Percentiles rank a stretch among this genome's conserved stretches.
Evolutionary conservation across 495 filamentous ascomycete species (phyloP).

Genomic region (Umbilicaria muhlenbergii): DNA sequence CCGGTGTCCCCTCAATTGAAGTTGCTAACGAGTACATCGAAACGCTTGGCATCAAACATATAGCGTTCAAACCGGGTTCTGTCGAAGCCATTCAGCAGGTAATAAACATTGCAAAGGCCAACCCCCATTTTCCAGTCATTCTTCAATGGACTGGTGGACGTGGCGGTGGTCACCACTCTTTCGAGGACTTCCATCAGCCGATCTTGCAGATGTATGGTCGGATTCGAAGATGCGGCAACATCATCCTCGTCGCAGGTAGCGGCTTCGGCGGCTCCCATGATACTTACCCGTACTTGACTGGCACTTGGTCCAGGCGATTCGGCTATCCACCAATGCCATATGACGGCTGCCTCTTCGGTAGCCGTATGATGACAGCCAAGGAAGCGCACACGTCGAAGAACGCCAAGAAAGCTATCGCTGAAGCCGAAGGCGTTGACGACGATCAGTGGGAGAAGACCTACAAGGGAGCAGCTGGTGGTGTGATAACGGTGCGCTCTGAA

Average conservation of each 20-base stretch:
- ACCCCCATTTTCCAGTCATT: constrained; percentile 78
- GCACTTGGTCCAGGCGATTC: constrained; percentile 67
- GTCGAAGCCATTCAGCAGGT: constrained; percentile 77
- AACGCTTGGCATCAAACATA: constrained; percentile 87
- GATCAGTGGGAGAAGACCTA: constrained; percentile 93
- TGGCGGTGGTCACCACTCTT: constrained; percentile 90
- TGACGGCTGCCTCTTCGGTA: constrained; percentile 80
- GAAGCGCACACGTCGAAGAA: constrained; percentile 87
- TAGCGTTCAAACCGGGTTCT: constrained; percentile 89
- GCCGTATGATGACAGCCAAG: constrained; percentile 87
- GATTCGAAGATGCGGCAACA: constrained; percentile 66
- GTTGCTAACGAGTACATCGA: constrained; percentile 89
- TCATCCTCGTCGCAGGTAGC: constrained; percentile 79
- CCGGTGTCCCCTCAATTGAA: constrained; percentile 85
- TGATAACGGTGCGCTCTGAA: constrained; percentile 94
- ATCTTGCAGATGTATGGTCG: constrained; percentile 83
- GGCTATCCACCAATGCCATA: constrained; percentile 91
- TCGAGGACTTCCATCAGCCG: constrained; percentile 87
- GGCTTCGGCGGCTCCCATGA: constrained; percentile 85
- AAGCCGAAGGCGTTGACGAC: constrained; percentile 79
- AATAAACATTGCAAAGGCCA: constrained; percentile 83
- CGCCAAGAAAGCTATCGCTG: constrained; percentile 89
- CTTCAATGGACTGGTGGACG: constrained; percentile 92
- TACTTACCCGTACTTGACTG: constrained; percentile 86
- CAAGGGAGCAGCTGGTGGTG: constrained; percentile 77